A percentile compares a stretch with the other conserved stretches of the same genome.
These are phyloP conservation scores for Nakazawaea anatomiae DNA, from an alignment of 805 yeast genomes.

Conservation along the genomic window DNA sequence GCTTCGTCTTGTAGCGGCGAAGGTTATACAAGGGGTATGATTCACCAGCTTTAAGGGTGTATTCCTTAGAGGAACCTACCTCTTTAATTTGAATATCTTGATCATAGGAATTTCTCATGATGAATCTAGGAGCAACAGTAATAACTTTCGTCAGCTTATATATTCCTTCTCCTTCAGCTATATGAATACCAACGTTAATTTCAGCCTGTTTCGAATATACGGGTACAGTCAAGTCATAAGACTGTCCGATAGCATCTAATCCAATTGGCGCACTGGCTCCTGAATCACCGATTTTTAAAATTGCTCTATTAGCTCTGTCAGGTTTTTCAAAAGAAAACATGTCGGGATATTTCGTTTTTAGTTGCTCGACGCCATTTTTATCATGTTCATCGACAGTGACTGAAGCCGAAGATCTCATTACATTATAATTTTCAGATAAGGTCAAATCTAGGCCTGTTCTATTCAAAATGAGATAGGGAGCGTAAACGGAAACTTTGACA, in stretches of 20 bases:
- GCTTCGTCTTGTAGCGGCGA: conserved; percentile 51
- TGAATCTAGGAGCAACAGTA: conserved; percentile 76
- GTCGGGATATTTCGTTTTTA: conserved; percentile 44
- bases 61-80: conserved; percentile 52
- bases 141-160: conserved; percentile 74
- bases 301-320: conserved; percentile 61
- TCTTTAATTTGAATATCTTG: conserved; percentile 58
- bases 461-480: conserved; percentile 83
- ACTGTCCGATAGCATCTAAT: conserved; percentile 87
- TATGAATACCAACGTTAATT: conserved; percentile 67
- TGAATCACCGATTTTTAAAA: conserved; percentile 61
- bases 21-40: conserved; percentile 60
- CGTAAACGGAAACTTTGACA: conserved; percentile 59
- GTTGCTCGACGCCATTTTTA: conserved; percentile 19
- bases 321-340: conserved; percentile 79
- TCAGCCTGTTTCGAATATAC: conserved; percentile 49
- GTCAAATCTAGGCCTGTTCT: conserved; percentile 65
- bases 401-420: conserved; percentile 38
- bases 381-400: conserved; percentile 3
- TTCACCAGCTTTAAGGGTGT: conserved; percentile 40
- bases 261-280: conserved; percentile 68
- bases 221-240: conserved; percentile 45
- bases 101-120: conserved; percentile 57
- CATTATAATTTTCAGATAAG: conserved; percentile 52
- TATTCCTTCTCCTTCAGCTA: conserved; percentile 81